phyloP scores from a whole-genome alignment of 805 yeast genomes.

The Dipodascus albidus region DNA sequence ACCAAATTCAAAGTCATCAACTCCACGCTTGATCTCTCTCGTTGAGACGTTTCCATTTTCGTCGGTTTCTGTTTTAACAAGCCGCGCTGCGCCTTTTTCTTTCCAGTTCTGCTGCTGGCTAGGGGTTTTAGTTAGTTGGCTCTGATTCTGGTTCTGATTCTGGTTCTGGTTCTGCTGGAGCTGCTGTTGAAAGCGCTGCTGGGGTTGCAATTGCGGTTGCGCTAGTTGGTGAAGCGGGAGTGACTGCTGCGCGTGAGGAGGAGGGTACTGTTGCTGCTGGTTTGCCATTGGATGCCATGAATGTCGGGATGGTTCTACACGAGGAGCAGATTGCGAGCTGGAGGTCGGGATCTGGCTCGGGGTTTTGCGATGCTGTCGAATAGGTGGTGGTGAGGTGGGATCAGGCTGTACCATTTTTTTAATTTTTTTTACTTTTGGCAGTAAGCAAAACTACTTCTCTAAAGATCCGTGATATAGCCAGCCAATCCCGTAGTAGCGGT shows the following conservation, averaged over 20 bases:
- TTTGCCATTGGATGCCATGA: neutral
- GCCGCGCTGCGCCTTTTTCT: slow-evolving; percentile 47
- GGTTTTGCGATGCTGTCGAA: neutral
- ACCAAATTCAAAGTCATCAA: slow-evolving; percentile 82
- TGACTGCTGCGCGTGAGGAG: too few relatives aligned
- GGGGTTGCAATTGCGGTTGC: neutral
- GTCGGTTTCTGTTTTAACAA: slow-evolving; percentile 34
- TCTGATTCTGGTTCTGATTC: neutral
- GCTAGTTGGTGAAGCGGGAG: neutral
- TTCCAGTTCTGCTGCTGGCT: slow-evolving; percentile 36
- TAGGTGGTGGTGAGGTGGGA: slow-evolving; percentile 1
- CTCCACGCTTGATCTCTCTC: slow-evolving; percentile 41
- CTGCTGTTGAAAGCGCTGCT: neutral
- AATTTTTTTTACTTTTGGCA: too few relatives aligned
- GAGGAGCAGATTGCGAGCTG: neutral
- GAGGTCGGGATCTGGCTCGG: neutral
- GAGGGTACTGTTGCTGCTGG: neutral
- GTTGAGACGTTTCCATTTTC: slow-evolving; percentile 40
- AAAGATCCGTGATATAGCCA: too few relatives aligned
- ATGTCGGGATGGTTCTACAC: neutral
- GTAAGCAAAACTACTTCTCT: neutral
- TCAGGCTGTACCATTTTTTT: neutral
- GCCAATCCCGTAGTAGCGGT: too few relatives aligned
- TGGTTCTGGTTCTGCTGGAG: neutral
- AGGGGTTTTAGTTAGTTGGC: neutral